Base-by-base conservation (phyloP, 176 grass and related monocot genomes). In the Zoysia japonica region DNA sequence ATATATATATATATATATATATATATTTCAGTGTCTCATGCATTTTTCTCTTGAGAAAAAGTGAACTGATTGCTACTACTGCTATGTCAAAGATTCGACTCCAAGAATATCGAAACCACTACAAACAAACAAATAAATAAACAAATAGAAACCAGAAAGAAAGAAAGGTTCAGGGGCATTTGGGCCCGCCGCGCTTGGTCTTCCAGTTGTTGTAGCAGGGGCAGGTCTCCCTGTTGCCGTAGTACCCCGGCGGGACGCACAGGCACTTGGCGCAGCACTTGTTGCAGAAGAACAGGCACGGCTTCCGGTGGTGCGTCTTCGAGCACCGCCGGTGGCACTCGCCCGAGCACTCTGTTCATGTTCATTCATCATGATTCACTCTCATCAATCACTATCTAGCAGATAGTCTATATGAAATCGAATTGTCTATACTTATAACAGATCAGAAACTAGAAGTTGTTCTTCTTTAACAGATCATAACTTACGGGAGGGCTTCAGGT, bases 131-230 rank as follows among this genome's bases (percentile, higher is more conserved):
- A 28, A 28, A 28, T 28, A 28, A 28, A 28, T 28, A 28, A 28
- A 28, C 28, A 28, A 28, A 28, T 28, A 0, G 28, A 28, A 28
- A 28, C 45, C 45, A 47, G 45, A 7, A 47, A 47, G 45, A 19
- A 20, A 5, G 15, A 19, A 2, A 59, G 7, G 7, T 2, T 19
- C 9, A 59, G 9, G 56, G 56, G 5, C 56, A 59, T 59, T 59
- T 59, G 9, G 85, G 85, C n/a, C 85, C 85, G 4, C 85, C 85
- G 38, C 16, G n/a, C 85, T 88, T 88, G 80, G 65, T 88, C 75
- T 88, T 88, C 85, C 85, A 88, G 73, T 88, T 83, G 71, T 83
- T 66, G 80, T 83, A 88, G 65, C 85, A 88, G 12, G 80, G 79
- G 80, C 85, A 88, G 56, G 49, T 11, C 3, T 85, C 43, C 81